A percentile compares a stretch with the other conserved stretches of the same genome.
Conservation (phyloP, 495 filamentous ascomycete species). For the Halenospora varia region DNA sequence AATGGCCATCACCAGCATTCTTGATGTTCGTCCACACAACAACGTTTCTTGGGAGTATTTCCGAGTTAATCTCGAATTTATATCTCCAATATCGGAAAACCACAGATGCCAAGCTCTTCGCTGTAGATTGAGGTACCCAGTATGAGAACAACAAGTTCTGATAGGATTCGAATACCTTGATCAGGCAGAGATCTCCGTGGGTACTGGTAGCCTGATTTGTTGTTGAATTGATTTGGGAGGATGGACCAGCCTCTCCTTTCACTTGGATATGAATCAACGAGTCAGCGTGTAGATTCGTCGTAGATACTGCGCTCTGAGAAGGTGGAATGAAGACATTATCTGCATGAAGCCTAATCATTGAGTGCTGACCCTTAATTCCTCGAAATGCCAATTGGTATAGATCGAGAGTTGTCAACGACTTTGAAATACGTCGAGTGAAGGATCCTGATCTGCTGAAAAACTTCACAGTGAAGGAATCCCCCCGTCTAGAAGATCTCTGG, state of each 20-base stretch:
- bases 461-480: not conserved
- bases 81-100: constrained; percentile 28
- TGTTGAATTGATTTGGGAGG: not conserved
- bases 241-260: not conserved
- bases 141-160: constrained; percentile 21
- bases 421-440: constrained; percentile 7
- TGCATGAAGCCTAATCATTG: constrained; percentile 16
- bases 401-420: not conserved
- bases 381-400: constrained; percentile 27
- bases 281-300: constrained; percentile 2
- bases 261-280: constrained; percentile 11
- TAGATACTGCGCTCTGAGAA: not conserved
- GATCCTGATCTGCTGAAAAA: constrained; percentile 16
- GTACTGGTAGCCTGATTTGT: not conserved
- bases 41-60: constrained; percentile 2
- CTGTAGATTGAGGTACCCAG: constrained; percentile 24
- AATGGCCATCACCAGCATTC: not conserved
- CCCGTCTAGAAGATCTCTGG: not conserved
- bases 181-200: constrained; percentile 20
- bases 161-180: constrained; percentile 25
- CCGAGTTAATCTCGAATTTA: constrained; percentile 4
- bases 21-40: not conserved
- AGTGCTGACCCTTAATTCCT: constrained; percentile 22
- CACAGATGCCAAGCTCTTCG: constrained; percentile 20
- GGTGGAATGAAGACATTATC: constrained; percentile 1